Evolutionary conservation across 345 rosid species (phyloP).

Genomic region (Firmiana major): DNA sequence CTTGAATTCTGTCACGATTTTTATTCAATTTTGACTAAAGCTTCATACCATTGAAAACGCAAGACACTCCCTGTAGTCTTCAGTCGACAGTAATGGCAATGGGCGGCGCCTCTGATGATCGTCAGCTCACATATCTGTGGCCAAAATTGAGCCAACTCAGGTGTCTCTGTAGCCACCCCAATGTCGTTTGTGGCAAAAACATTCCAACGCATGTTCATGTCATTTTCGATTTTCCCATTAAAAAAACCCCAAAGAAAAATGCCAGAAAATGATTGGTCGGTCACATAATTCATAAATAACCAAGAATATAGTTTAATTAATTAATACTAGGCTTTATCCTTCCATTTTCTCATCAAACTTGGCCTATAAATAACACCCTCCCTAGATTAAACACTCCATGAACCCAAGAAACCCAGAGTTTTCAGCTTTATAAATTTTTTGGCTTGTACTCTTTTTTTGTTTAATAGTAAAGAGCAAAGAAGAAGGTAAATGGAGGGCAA

Average conservation of each 20-base stretch:
- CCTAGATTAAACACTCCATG: not conserved
- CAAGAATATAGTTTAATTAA: not conserved
- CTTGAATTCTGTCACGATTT: too few species aligned
- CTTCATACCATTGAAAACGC: not conserved
- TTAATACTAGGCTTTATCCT: not conserved
- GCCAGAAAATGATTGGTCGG: conserved; percentile 30
- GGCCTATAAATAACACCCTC: conserved; percentile 16
- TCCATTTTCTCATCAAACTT: not conserved
- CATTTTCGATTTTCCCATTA: not conserved
- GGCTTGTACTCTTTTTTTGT: too few species aligned
- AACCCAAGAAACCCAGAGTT: not conserved
- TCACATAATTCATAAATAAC: conserved; percentile 7
- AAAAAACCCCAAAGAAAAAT: not conserved
- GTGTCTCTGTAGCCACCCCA: not conserved
- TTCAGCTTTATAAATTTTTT: not conserved
- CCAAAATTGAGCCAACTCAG: conserved; percentile 22
- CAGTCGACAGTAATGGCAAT: not conserved
- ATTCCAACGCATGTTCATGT: not conserved
- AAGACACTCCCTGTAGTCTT: not conserved
- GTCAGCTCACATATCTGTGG: conserved; percentile 19
- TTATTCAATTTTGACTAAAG: too few species aligned
- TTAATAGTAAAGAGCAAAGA: not conserved
- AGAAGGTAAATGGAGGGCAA: conserved; percentile 34
- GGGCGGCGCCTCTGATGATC: conserved; percentile 31
- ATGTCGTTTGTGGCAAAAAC: conserved; percentile 3